Evolutionary conservation across 345 rosid genomes (phyloP).

Genomic region (Citrus trifoliata): DNA sequence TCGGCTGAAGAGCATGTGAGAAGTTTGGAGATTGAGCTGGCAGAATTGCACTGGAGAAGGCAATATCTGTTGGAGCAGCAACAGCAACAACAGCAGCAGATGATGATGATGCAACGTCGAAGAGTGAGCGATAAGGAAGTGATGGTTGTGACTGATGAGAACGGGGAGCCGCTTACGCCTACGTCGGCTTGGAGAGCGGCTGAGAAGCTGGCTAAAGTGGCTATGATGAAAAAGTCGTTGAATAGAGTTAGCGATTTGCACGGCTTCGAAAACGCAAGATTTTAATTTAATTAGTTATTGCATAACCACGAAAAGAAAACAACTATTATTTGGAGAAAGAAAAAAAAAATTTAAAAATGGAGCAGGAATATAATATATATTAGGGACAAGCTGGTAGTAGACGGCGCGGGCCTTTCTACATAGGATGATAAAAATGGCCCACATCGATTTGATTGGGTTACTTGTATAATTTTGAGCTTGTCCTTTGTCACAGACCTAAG

Average conservation of each 20-base stretch:
- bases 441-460: not conserved
- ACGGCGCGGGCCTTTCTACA: slow-evolving; percentile 35
- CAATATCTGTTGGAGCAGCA: slow-evolving; percentile 34
- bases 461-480: not conserved
- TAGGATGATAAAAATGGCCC: slow-evolving; percentile 5
- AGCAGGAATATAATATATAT: not conserved
- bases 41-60: slow-evolving; percentile 58
- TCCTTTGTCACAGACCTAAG: not conserved
- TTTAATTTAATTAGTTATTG: slow-evolving; percentile 34
- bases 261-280: slow-evolving; percentile 96
- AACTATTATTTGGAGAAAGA: not conserved
- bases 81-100: slow-evolving; percentile 8
- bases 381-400: slow-evolving; percentile 18
- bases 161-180: slow-evolving; percentile 82
- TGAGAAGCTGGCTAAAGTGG: slow-evolving; percentile 84
- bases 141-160: slow-evolving; percentile 51
- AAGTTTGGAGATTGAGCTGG: slow-evolving; percentile 59
- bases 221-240: slow-evolving; percentile 75
- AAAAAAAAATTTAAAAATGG: not conserved
- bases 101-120: slow-evolving; percentile 26
- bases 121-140: slow-evolving; percentile 30
- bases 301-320: not conserved
- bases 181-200: slow-evolving; percentile 92
- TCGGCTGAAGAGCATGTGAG: slow-evolving; percentile 37
- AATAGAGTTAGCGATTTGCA: slow-evolving; percentile 80